Evolutionary conservation across 1,284 basidiomycete genomes (phyloP).

Genomic region (Lentinus polychrous): DNA sequence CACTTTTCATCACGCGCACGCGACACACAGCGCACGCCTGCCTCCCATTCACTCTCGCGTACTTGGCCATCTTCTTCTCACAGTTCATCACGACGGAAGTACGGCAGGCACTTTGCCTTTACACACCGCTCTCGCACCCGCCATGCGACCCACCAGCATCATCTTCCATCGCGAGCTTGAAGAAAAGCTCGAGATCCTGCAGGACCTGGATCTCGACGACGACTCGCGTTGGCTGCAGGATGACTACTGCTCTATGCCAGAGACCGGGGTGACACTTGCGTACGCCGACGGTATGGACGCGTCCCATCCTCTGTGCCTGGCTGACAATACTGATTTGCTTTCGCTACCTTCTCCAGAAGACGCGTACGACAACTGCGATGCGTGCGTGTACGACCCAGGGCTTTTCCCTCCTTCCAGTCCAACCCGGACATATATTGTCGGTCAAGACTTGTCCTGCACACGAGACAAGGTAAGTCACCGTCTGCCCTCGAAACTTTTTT

Average conservation of each 20-base stretch:
- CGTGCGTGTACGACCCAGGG: constrained; percentile 23
- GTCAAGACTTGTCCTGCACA: not conserved
- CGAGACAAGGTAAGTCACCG: constrained; percentile 1
- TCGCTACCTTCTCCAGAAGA: constrained; percentile 18
- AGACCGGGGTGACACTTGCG: constrained; percentile 13
- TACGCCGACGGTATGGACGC: constrained; percentile 17
- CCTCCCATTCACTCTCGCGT: too few relatives aligned
- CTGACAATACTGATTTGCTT: constrained; percentile 1
- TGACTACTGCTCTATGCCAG: not conserved
- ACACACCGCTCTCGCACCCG: too few relatives aligned
- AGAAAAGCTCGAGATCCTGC: constrained; percentile 23
- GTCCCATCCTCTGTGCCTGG: not conserved
- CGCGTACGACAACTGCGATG: constrained; percentile 23
- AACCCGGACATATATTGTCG: not conserved
- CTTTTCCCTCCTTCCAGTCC: constrained; percentile 18
- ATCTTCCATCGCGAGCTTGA: constrained; percentile 16
- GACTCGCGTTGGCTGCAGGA: not conserved
- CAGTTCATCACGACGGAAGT: too few relatives aligned
- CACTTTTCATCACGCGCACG: too few relatives aligned
- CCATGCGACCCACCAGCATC: constrained; percentile 8
- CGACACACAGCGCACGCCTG: too few relatives aligned
- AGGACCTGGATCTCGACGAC: constrained; percentile 18
- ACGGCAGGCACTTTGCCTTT: too few relatives aligned
- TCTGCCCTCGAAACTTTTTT: constrained; percentile 7
- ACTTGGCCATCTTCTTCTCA: too few relatives aligned